Evolutionary conservation across 108 stramenopile species (phyloP).

Genomic region (Craspedostauros australis): DNA sequence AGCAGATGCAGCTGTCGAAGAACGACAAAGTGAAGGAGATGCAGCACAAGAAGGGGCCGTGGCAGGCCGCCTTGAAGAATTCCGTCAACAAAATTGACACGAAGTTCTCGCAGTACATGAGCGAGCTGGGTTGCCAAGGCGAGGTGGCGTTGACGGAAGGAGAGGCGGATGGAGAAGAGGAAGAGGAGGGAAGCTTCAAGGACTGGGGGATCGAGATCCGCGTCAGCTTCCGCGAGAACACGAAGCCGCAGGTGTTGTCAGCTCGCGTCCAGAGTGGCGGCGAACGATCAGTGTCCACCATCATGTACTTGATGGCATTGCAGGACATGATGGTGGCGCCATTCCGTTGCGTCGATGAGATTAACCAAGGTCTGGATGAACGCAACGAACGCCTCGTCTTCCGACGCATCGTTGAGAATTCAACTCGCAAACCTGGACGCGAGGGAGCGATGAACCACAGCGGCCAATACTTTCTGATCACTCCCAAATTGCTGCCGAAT

Average conservation of each 20-base stretch:
- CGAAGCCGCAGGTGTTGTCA: conserved; percentile 62
- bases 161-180: conserved; percentile 21
- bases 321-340: conserved; percentile 88
- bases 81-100: conserved; percentile 41
- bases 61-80: conserved; percentile 47
- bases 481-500: conserved; percentile 97
- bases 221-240: conserved; percentile 81
- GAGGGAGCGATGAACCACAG: conserved; percentile 44
- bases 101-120: conserved; percentile 74
- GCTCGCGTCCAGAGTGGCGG: conserved; percentile 92
- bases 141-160: conserved; percentile 59
- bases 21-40: conserved; percentile 42
- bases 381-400: conserved; percentile 93
- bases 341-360: conserved; percentile 97
- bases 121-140: conserved; percentile 74
- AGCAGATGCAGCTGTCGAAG: conserved; percentile 31
- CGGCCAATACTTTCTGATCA: conserved; percentile 96
- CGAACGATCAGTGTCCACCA: conserved; percentile 91
- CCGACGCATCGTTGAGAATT: conserved; percentile 87
- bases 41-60: conserved; percentile 32
- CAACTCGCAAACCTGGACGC: conserved; percentile 38
- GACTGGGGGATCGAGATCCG: conserved; percentile 87
- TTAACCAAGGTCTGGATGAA: conserved; percentile 97
- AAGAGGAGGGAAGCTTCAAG: conserved; percentile 35
- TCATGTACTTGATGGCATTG: conserved; percentile 98